Evolutionary conservation across 2,329 filamentous ascomycete species (phyloP).

Genomic region (Aspergillus phoenicis): DNA sequence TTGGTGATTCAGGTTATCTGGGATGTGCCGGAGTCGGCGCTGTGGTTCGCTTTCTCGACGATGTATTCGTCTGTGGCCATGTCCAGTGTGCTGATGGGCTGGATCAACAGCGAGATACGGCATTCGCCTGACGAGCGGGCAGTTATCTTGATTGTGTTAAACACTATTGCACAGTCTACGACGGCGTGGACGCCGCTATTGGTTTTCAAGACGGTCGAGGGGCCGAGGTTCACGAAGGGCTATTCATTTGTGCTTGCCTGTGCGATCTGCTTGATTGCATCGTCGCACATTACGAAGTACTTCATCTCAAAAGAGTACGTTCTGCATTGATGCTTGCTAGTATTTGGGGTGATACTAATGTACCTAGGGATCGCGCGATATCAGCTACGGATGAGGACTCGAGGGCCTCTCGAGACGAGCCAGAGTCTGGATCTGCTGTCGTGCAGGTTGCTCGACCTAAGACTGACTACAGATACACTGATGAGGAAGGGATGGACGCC

Average conservation of each 20-base stretch:
- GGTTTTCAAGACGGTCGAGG: slow-evolving; percentile 53
- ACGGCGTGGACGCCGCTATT: slow-evolving; percentile 60
- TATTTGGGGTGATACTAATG: neutral
- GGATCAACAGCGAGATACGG: slow-evolving; percentile 56
- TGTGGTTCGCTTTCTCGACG: slow-evolving; percentile 58
- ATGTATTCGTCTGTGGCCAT: slow-evolving; percentile 55
- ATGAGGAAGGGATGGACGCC: too few relatives aligned
- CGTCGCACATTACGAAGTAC: slow-evolving; percentile 28
- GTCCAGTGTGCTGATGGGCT: slow-evolving; percentile 59
- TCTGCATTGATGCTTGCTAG: slow-evolving; percentile 8
- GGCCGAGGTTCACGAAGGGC: slow-evolving; percentile 47
- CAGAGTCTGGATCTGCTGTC: too few relatives aligned
- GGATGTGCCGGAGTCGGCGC: slow-evolving; percentile 57
- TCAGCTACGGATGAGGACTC: too few relatives aligned
- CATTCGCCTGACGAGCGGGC: slow-evolving; percentile 47
- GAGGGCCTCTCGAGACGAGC: too few relatives aligned
- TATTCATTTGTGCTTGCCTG: slow-evolving; percentile 47
- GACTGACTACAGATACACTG: too few relatives aligned
- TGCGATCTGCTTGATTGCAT: slow-evolving; percentile 40
- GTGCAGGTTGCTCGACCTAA: too few relatives aligned
- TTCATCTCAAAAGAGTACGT: slow-evolving; percentile 20
- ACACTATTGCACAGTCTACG: slow-evolving; percentile 56
- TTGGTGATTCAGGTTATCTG: slow-evolving; percentile 58
- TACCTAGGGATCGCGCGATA: too few relatives aligned
- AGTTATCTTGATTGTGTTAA: slow-evolving; percentile 56